Percentiles rank a stretch among this genome's conserved stretches.
Evolutionary conservation across 495 filamentous ascomycete genomes (phyloP).

Genomic region (Podospora comata): DNA sequence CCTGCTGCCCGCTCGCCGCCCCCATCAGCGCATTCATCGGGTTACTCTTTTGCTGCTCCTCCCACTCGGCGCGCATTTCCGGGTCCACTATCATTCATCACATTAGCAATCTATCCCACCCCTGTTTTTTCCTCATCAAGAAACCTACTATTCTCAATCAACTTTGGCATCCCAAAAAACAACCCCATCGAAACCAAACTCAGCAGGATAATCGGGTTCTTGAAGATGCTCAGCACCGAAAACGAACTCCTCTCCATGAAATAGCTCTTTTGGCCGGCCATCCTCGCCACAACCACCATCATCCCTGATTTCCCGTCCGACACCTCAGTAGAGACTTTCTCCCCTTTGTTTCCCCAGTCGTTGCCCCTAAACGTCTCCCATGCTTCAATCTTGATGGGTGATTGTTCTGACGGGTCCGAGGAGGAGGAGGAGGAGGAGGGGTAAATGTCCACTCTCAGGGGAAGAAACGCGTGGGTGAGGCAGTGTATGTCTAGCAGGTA

Average conservation of each 20-base stretch:
- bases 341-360: conserved; percentile 79
- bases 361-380: conserved; percentile 89
- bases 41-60: conserved; percentile 77
- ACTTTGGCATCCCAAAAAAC: conserved; percentile 86
- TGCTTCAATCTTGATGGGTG: conserved; percentile 52
- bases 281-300: conserved; percentile 55
- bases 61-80: conserved; percentile 87
- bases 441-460: conserved; percentile 69
- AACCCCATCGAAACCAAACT: conserved; percentile 73
- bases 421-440: background rate
- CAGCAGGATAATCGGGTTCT: conserved; percentile 94
- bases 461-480: conserved; percentile 66
- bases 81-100: conserved; percentile 74
- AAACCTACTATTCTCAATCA: conserved; percentile 90
- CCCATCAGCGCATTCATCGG: conserved; percentile 54
- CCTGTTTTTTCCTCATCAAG: background rate
- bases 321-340: conserved; percentile 44
- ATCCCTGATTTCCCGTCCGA: conserved; percentile 21
- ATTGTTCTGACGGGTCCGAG: background rate
- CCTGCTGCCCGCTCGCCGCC: conserved; percentile 39
- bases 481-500: conserved; percentile 81
- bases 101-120: conserved; percentile 3
- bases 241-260: conserved; percentile 61
- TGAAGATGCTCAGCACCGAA: conserved; percentile 65
- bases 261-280: conserved; percentile 62